These are phyloP conservation scores for Candida sanyaensis DNA, from an alignment of 1,139 yeast species.

Conservation along the genomic window DNA sequence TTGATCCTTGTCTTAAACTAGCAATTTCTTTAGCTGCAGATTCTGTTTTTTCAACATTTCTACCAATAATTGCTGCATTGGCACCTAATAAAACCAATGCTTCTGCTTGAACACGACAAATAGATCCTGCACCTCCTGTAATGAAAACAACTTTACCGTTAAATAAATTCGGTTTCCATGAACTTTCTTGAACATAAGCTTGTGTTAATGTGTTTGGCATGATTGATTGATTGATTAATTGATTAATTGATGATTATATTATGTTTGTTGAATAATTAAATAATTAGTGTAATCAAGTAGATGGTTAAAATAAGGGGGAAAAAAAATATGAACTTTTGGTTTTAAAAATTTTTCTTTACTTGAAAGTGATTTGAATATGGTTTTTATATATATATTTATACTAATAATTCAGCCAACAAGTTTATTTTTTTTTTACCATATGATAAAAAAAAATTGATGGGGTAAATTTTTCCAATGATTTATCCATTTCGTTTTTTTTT, in stretches of 20 bases:
- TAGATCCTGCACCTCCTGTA: conserved; percentile 97
- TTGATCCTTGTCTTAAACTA: conserved; percentile 58
- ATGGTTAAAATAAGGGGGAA: not conserved
- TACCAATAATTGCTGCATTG: conserved; percentile 84
- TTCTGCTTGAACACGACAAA: conserved; percentile 87
- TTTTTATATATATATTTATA: too few species aligned
- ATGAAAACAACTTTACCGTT: conserved; percentile 85
- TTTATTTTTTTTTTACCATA: too few species aligned
- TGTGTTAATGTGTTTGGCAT: conserved; percentile 26
- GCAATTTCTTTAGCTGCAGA: conserved; percentile 69
- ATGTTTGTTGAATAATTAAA: not conserved
- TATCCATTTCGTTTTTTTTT: too few species aligned
- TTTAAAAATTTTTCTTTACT: too few species aligned
- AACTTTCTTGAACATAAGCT: conserved; percentile 26
- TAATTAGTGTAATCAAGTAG: too few species aligned
- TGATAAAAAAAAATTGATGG: too few species aligned
- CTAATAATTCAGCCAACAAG: too few species aligned
- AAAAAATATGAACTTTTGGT: too few species aligned
- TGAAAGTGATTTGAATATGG: too few species aligned
- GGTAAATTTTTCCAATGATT: too few species aligned
- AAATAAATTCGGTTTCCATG: conserved; percentile 67
- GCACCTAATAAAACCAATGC: conserved; percentile 86
- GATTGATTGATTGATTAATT: not conserved
- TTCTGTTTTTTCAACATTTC: conserved; percentile 68
- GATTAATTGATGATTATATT: not conserved